Evolutionary conservation across 2,329 filamentous ascomycete species (phyloP).

Genomic region (Fonsecaea monophora): DNA sequence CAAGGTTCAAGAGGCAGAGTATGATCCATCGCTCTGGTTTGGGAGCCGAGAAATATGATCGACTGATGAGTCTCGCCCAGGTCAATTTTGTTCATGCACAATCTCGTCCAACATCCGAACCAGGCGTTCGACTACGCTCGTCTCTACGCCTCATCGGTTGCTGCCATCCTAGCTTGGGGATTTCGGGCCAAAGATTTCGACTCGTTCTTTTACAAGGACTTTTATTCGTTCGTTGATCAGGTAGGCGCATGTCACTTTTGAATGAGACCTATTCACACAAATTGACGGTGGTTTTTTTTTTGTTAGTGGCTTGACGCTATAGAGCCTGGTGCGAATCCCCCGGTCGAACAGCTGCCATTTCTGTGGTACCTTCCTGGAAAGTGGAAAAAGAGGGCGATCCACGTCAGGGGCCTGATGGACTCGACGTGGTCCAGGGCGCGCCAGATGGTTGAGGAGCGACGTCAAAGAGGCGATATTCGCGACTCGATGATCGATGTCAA

Average conservation of each 20-base stretch:
- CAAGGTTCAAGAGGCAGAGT: constrained; percentile 37
- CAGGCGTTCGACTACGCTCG: constrained; percentile 24
- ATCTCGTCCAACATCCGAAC: constrained; percentile 22
- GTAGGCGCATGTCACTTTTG: constrained; percentile 2
- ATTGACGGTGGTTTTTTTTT: neutral
- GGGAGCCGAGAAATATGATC: neutral
- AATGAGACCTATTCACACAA: neutral
- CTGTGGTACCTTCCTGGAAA: constrained; percentile 29
- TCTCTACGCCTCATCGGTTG: constrained; percentile 27
- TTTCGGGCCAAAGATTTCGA: constrained; percentile 28
- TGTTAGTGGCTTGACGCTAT: constrained; percentile 27
- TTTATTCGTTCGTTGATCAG: constrained; percentile 30
- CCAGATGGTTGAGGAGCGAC: constrained; percentile 19
- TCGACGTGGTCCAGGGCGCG: constrained; percentile 21
- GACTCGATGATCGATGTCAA: constrained; percentile 31
- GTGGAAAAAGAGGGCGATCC: constrained; percentile 25
- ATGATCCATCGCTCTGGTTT: constrained; percentile 5
- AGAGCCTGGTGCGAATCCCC: constrained; percentile 30
- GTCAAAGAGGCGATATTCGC: constrained; percentile 18
- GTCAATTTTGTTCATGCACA: constrained; percentile 27
- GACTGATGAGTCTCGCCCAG: neutral
- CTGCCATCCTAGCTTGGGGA: constrained; percentile 19
- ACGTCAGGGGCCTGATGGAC: constrained; percentile 19
- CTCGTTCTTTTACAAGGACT: constrained; percentile 32
- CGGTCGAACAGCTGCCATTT: constrained; percentile 24